Percentiles rank a stretch among this genome's conserved stretches.
Evolutionary conservation across 805 yeast genomes (phyloP).

Genomic region (Metschnikowia cerradonensis): DNA sequence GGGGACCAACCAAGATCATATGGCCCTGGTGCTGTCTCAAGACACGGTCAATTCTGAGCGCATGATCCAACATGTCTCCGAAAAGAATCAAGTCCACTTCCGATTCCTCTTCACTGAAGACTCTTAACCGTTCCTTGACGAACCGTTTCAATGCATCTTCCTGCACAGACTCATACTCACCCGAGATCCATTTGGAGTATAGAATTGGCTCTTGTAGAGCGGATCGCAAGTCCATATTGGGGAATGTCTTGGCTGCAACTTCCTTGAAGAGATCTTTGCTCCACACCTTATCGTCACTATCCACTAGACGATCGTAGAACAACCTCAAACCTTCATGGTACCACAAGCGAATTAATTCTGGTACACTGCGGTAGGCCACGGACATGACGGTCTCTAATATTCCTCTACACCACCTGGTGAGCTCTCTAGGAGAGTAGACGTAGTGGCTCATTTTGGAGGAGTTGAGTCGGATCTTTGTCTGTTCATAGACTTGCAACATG

Average conservation of each 20-base stretch:
- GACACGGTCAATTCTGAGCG: conserved; percentile 76
- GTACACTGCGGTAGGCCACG: conserved; percentile 27
- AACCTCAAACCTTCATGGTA: conserved; percentile 77
- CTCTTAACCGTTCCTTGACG: conserved; percentile 57
- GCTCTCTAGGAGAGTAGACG: conserved; percentile 82
- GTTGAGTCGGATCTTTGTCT: conserved; percentile 41
- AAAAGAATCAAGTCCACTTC: conserved; percentile 59
- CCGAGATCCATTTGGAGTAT: conserved; percentile 72
- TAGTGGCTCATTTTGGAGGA: conserved; percentile 50
- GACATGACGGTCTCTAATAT: conserved; percentile 48
- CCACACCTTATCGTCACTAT: conserved; percentile 44
- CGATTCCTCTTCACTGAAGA: conserved; percentile 76
- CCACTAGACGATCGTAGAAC: conserved; percentile 68
- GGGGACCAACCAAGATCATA: conserved; percentile 75
- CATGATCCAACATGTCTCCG: conserved; percentile 69
- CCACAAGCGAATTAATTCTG: conserved; percentile 60
- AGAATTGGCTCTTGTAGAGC: conserved; percentile 52
- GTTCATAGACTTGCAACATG: conserved; percentile 59
- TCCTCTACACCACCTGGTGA: conserved; percentile 86
- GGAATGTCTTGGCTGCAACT: conserved; percentile 41
- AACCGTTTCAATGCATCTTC: conserved; percentile 48
- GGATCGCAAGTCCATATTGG: conserved; percentile 33
- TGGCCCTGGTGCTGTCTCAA: conserved; percentile 87
- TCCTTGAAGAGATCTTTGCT: conserved; percentile 36
- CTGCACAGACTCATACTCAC: conserved; percentile 54